Conservation (phyloP, 2,329 filamentous ascomycete species). For the Aspergillus pseudoglaucus region DNA sequence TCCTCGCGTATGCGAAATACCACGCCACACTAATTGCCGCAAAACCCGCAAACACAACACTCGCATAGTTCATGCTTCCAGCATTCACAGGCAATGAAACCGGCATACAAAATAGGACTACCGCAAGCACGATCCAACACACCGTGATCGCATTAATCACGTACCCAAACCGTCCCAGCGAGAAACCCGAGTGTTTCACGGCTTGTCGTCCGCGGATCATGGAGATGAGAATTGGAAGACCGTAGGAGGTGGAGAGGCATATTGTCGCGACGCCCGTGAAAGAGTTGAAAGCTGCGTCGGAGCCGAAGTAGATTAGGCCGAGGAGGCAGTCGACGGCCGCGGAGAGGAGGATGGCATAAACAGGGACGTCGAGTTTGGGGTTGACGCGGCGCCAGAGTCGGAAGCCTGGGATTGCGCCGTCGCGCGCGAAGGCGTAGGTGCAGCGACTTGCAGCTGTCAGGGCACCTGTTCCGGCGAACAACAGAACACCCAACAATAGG, state of each 20-base stretch:
- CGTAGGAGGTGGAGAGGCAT: constrained; percentile 68
- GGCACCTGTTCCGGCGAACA: constrained; percentile 70
- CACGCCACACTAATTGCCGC: constrained; percentile 54
- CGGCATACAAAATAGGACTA: constrained; percentile 72
- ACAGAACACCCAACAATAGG: constrained; percentile 66
- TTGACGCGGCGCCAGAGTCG: constrained; percentile 61
- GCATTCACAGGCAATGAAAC: constrained; percentile 53
- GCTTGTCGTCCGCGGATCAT: constrained; percentile 60
- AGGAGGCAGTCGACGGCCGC: constrained; percentile 63
- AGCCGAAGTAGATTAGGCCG: constrained; percentile 74
- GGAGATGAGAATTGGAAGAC: constrained; percentile 66
- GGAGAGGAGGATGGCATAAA: constrained; percentile 63
- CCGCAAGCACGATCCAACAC: constrained; percentile 63
- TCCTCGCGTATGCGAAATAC: constrained; percentile 58
- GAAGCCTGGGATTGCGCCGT: constrained; percentile 67
- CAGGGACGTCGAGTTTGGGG: constrained; percentile 59
- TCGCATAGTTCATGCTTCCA: constrained; percentile 60
- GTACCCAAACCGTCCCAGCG: constrained; percentile 62
- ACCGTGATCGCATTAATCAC: constrained; percentile 62
- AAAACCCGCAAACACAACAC: constrained; percentile 59
- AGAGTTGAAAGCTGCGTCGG: constrained; percentile 67
- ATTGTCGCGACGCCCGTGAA: constrained; percentile 78
- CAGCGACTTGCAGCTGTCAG: constrained; percentile 68
- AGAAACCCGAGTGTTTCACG: constrained; percentile 60
- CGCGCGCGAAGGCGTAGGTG: constrained; percentile 69